A percentile compares a stretch with the other conserved stretches of the same genome.
These are phyloP conservation scores for Kodamaea fungicola DNA, from an alignment of 1,139 yeast genomes.

Conservation along the genomic window DNA sequence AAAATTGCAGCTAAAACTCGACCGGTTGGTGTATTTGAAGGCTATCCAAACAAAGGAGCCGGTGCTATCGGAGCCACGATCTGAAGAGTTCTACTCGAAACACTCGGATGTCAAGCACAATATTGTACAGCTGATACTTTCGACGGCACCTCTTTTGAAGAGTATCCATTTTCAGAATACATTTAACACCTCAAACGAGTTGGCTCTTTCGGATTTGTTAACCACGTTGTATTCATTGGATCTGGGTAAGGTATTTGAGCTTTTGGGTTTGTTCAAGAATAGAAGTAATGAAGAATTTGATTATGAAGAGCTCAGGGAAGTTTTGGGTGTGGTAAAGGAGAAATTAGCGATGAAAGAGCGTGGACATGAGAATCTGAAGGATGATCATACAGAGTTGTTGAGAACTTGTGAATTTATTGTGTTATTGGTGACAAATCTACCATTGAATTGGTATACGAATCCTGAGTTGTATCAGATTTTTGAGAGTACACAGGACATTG, in stretches of 20 bases:
- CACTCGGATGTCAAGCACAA: slow-evolving; percentile 5
- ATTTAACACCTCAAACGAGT: slow-evolving; percentile 26
- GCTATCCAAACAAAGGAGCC: slow-evolving; percentile 14
- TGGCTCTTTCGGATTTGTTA: slow-evolving; percentile 23
- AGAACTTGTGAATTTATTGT: slow-evolving; percentile 31
- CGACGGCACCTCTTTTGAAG: slow-evolving; percentile 7
- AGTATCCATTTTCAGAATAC: slow-evolving; percentile 6
- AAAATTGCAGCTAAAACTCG: slow-evolving; percentile 22
- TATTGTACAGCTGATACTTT: slow-evolving; percentile 3
- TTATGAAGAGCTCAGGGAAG: background rate
- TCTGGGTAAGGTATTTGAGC: slow-evolving; percentile 10
- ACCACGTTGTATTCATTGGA: slow-evolving; percentile 17
- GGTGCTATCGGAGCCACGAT: background rate
- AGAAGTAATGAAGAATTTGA: background rate
- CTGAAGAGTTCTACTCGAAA: slow-evolving; percentile 2
- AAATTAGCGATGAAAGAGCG: slow-evolving; percentile 2
- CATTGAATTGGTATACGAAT: slow-evolving; percentile 37
- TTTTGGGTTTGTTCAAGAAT: slow-evolving; percentile 13
- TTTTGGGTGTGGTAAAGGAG: background rate
- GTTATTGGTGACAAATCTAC: slow-evolving; percentile 28
- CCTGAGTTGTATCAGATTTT: slow-evolving; percentile 17
- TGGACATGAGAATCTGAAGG: background rate
- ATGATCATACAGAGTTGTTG: background rate
- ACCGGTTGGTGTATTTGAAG: slow-evolving; percentile 29
- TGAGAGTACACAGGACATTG: slow-evolving; percentile 4